A percentile compares a stretch with the other conserved stretches of the same genome.
These are phyloP conservation scores for Talaromyces funiculosus DNA, from an alignment of 2,329 filamentous ascomycete genomes.

Conservation along the genomic window DNA sequence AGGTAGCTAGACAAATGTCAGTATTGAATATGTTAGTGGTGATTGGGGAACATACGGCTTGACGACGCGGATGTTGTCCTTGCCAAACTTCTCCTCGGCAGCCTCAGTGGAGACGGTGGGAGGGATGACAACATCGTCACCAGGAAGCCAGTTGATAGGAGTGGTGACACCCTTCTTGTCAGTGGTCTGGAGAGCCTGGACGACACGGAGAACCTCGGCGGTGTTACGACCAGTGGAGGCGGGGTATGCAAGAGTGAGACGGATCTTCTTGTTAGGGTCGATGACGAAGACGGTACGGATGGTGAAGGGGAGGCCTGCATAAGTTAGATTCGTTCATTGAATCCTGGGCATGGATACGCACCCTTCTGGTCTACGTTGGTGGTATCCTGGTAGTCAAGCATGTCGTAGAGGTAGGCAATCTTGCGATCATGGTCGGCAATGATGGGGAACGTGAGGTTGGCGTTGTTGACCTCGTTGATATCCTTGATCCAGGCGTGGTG, in stretches of 20 bases:
- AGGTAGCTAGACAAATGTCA: constrained; percentile 26
- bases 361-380: constrained; percentile 76
- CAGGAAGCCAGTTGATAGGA: constrained; percentile 83
- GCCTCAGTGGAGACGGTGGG: constrained; percentile 76
- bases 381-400: constrained; percentile 76
- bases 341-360: constrained; percentile 13
- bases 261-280: constrained; percentile 88
- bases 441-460: constrained; percentile 68
- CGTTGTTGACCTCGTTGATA: constrained; percentile 71
- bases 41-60: constrained; percentile 45
- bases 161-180: constrained; percentile 86
- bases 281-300: constrained; percentile 94
- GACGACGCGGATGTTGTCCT: constrained; percentile 50
- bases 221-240: constrained; percentile 83
- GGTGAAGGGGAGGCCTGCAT: constrained; percentile 67
- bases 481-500: constrained; percentile 90
- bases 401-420: constrained; percentile 71
- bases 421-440: constrained; percentile 76
- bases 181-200: constrained; percentile 74
- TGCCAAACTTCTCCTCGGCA: constrained; percentile 80
- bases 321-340: constrained; percentile 6
- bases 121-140: constrained; percentile 89
- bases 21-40: background rate
- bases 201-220: constrained; percentile 69
- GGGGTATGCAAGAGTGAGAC: constrained; percentile 86